Percentiles rank a stretch among this genome's conserved stretches.
Conservation (phyloP, 2,329 filamentous ascomycete genomes). For the Colletotrichum sp. region DNA sequence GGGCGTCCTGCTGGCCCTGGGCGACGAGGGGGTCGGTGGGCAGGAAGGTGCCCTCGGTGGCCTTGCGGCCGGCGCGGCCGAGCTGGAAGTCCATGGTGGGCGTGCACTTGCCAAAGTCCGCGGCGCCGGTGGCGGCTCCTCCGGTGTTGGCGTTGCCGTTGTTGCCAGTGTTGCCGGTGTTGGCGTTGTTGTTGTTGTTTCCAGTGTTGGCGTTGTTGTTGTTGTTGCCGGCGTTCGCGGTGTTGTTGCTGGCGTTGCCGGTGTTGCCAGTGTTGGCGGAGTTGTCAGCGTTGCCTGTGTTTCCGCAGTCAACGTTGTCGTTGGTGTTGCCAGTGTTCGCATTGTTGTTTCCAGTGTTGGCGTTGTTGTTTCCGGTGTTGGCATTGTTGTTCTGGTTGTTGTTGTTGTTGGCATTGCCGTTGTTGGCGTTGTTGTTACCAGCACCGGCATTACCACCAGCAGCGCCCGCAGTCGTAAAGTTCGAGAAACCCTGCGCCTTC, state of each 20-base stretch:
- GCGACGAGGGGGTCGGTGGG: conserved; percentile 59
- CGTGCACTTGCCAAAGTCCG: conserved; percentile 54
- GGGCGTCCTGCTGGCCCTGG: conserved; percentile 60
- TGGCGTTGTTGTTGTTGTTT: conserved; percentile 27
- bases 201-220: conserved; percentile 27
- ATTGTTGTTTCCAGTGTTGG: conserved; percentile 30
- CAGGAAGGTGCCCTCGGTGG: conserved; percentile 63
- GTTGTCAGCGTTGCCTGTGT: not conserved
- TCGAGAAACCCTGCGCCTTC: conserved; percentile 65
- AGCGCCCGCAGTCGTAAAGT: conserved; percentile 57
- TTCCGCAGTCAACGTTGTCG: conserved; percentile 15
- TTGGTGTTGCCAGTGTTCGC: conserved; percentile 7
- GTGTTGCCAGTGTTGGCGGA: conserved; percentile 22
- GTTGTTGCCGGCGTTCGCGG: conserved; percentile 13
- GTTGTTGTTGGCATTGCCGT: not conserved
- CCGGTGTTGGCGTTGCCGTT: not conserved
- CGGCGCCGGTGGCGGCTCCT: conserved; percentile 33
- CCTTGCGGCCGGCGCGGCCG: conserved; percentile 54
- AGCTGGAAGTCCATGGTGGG: conserved; percentile 62
- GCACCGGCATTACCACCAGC: conserved; percentile 23
- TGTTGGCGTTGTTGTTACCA: not conserved
- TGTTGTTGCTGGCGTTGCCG: not conserved
- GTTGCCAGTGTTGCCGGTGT: not conserved
- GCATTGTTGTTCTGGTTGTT: not conserved
- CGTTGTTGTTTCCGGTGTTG: conserved; percentile 21